A percentile compares a stretch with the other conserved stretches of the same genome.
phyloP scores from a whole-genome alignment of 768 basidiomycete genomes.

The Albatrellus ellisii region DNA sequence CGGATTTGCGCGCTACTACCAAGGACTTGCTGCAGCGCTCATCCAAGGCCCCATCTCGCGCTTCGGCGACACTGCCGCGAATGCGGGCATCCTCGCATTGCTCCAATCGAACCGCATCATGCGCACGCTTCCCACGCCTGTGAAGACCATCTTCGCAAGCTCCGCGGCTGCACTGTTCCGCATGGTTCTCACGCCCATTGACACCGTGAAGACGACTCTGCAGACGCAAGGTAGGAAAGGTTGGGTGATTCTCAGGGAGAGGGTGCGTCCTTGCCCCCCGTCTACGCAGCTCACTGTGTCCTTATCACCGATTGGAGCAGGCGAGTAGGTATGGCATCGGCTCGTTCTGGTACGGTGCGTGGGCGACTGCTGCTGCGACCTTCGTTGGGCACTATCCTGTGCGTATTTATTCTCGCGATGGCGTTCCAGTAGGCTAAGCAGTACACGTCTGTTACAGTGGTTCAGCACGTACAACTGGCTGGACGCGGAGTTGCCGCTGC shows the following conservation, averaged over 20 bases:
- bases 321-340: conserved; percentile 64
- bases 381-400: conserved; percentile 90
- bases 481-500: conserved; percentile 42
- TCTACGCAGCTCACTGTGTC: not conserved
- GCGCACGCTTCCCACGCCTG: conserved; percentile 40
- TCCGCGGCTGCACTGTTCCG: conserved; percentile 74
- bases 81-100: conserved; percentile 82
- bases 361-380: conserved; percentile 87
- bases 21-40: conserved; percentile 76
- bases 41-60: conserved; percentile 75
- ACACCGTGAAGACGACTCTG: conserved; percentile 91
- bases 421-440: too few relatives aligned
- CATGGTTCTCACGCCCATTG: conserved; percentile 87
- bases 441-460: conserved; percentile 37
- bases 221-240: conserved; percentile 81
- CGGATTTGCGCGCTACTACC: conserved; percentile 76
- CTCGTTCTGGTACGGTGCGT: conserved; percentile 80
- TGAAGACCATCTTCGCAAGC: conserved; percentile 74
- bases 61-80: conserved; percentile 94
- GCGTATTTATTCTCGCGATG: conserved; percentile 14
- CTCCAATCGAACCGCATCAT: conserved; percentile 66
- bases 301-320: conserved; percentile 20
- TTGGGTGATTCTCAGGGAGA: conserved; percentile 44
- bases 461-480: conserved; percentile 81
- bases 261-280: conserved; percentile 30